A percentile compares a stretch with the other conserved stretches of the same genome.
Conservation (phyloP, 2,329 filamentous ascomycete genomes). For the Talaromyces piceae region DNA sequence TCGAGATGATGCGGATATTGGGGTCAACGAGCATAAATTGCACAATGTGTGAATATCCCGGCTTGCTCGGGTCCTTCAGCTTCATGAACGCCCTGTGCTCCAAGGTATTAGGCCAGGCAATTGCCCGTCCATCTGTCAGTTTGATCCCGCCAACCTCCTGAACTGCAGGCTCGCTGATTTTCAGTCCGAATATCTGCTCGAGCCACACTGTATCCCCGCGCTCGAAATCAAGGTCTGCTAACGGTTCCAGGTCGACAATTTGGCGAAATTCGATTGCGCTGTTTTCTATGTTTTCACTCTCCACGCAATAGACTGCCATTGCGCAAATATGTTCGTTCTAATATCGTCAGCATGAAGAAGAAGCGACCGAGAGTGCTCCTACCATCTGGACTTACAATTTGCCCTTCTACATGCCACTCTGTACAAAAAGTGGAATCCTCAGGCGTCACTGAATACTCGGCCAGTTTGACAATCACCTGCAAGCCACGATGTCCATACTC, state of each 20-base stretch:
- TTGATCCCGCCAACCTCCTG: slow-evolving; percentile 19
- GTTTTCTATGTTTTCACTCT: slow-evolving; percentile 53
- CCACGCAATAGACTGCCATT: slow-evolving; percentile 56
- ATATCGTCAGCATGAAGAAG: background rate
- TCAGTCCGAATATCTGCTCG: slow-evolving; percentile 21
- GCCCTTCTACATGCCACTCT: slow-evolving; percentile 43
- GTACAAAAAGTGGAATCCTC: slow-evolving; percentile 49
- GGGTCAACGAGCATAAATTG: slow-evolving; percentile 56
- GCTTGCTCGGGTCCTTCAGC: slow-evolving; percentile 43
- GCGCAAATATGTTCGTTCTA: slow-evolving; percentile 59
- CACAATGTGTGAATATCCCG: slow-evolving; percentile 48
- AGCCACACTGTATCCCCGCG: slow-evolving; percentile 25
- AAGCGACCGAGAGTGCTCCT: too few species aligned
- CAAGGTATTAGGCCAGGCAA: slow-evolving; percentile 29
- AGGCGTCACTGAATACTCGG: slow-evolving; percentile 52
- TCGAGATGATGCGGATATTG: slow-evolving; percentile 45
- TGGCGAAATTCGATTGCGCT: slow-evolving; percentile 47
- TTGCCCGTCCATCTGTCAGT: slow-evolving; percentile 14
- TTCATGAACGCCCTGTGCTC: slow-evolving; percentile 48
- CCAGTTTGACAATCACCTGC: slow-evolving; percentile 58
- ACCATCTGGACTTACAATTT: slow-evolving; percentile 28
- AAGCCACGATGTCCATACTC: slow-evolving; percentile 40
- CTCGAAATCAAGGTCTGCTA: slow-evolving; percentile 25
- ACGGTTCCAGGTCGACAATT: slow-evolving; percentile 21
- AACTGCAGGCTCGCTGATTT: slow-evolving; percentile 18